Evolutionary conservation across 441 rosid genomes (phyloP), one percentile per base, ranked within the genome.

Genomic region (Aleurites moluccanus): DNA sequence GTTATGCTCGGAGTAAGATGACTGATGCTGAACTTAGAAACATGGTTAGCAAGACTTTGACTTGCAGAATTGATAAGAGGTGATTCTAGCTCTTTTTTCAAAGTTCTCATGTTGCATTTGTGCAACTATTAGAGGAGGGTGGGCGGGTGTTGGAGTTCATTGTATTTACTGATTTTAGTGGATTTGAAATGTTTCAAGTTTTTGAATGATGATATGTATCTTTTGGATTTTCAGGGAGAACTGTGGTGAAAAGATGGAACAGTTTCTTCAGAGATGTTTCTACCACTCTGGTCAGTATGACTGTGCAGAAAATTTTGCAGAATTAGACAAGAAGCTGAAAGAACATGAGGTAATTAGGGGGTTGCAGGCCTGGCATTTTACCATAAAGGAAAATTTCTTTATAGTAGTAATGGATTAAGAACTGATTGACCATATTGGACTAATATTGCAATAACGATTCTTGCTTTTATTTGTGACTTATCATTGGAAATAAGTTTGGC

Each of bases 1-100:
- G 97, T 30, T 94, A 94, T 87, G 92, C 99, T 50, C 86, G 99
- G 81, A 94, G 97, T 80, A 92, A 90, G 84, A 94, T 94, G 98
- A 88, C 91, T 3, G 97, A 94, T 86, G 92, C 81, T 20, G 96
- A 94, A 76, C 94, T 94, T 69, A 84, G 99, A 80, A 82, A 77
- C 84, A 92, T 91, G 93, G 93, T 92, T 77, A 91, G 97, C 92
- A 87, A 75, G 88, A 92, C 97, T 15, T 84, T 94, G 50, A 89
- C 97, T 13, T 94, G 99, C 86, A 86, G 97, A 83, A 90, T 94
- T 72, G 98, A 94, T 78, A 88, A 94, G 84, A 94, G 97, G 99
- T 92, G 78, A 86, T 79, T 63, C 18, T 57, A 38, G 38, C 35
- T 27, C 42, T 56, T n/a, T 67, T 27, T n/a, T 42, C n/a, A 67